Conservation (phyloP, 345 rosid genomes). For the Cardiospermum halicacabum region DNA sequence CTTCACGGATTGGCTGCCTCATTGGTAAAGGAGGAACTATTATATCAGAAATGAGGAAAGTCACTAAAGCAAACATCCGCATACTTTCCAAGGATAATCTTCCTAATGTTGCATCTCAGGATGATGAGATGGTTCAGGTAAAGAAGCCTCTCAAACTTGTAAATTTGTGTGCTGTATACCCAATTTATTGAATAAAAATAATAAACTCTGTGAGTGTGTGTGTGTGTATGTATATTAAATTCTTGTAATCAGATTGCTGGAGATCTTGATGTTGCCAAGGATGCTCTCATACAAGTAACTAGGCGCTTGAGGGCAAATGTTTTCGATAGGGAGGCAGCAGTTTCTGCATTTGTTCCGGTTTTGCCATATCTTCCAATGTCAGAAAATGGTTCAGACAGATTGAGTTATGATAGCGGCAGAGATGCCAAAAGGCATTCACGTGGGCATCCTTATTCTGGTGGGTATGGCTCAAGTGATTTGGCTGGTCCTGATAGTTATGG, state of each 20-base stretch:
- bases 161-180: neutral
- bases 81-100: conserved; percentile 81
- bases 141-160: conserved; percentile 7
- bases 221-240: conserved; percentile 5
- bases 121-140: conserved; percentile 99
- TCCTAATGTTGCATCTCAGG: conserved; percentile 81
- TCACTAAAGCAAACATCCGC: conserved; percentile 87
- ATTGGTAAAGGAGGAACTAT: conserved; percentile 94
- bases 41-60: conserved; percentile 85
- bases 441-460: conserved; percentile 67
- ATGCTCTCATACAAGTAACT: conserved; percentile 80
- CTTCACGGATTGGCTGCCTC: conserved; percentile 91
- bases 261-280: conserved; percentile 93
- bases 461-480: conserved; percentile 66
- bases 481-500: conserved; percentile 59
- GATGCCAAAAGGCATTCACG: conserved; percentile 76
- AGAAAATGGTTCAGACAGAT: conserved; percentile 49
- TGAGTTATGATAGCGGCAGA: conserved; percentile 62
- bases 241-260: conserved; percentile 64
- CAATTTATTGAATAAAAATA: neutral
- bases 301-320: conserved; percentile 79
- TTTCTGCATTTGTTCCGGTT: conserved; percentile 75
- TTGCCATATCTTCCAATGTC: conserved; percentile 83
- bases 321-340: conserved; percentile 85
- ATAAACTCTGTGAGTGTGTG: neutral